Evolutionary conservation across 2,329 filamentous ascomycete species (phyloP).

Genomic region (Aspergillus texensis): DNA sequence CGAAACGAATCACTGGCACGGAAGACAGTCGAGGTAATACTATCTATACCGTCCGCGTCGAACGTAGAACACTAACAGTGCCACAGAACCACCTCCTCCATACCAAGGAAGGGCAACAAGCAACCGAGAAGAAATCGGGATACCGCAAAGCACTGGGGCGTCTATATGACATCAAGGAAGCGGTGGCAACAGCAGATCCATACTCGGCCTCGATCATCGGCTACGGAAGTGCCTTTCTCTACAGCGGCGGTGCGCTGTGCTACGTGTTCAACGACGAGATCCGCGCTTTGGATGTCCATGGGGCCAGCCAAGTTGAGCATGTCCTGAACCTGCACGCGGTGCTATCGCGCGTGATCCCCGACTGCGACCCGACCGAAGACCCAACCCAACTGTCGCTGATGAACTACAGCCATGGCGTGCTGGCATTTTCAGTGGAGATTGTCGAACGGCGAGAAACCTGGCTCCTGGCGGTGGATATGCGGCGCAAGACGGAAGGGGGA

Average conservation of each 20-base stretch:
- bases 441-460: constrained; percentile 47
- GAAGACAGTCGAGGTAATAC: constrained; percentile 58
- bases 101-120: constrained; percentile 50
- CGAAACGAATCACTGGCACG: constrained; percentile 60
- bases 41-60: neutral
- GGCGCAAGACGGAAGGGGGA: constrained; percentile 16
- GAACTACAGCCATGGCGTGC: constrained; percentile 59
- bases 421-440: constrained; percentile 61
- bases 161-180: constrained; percentile 62
- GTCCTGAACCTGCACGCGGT: constrained; percentile 57
- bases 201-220: constrained; percentile 64
- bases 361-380: constrained; percentile 37
- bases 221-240: constrained; percentile 63
- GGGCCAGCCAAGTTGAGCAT: constrained; percentile 53
- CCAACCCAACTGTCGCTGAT: constrained; percentile 57
- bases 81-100: constrained; percentile 45
- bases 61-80: constrained; percentile 9
- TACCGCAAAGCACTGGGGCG: constrained; percentile 61
- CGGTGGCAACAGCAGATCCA: constrained; percentile 63
- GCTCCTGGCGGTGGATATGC: constrained; percentile 57
- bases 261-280: constrained; percentile 60
- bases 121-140: constrained; percentile 37
- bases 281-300: constrained; percentile 62
- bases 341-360: constrained; percentile 36
- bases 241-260: constrained; percentile 65